Conservation (phyloP, 2,329 filamentous ascomycete species). For the Tolypocladium endophyticum region DNA sequence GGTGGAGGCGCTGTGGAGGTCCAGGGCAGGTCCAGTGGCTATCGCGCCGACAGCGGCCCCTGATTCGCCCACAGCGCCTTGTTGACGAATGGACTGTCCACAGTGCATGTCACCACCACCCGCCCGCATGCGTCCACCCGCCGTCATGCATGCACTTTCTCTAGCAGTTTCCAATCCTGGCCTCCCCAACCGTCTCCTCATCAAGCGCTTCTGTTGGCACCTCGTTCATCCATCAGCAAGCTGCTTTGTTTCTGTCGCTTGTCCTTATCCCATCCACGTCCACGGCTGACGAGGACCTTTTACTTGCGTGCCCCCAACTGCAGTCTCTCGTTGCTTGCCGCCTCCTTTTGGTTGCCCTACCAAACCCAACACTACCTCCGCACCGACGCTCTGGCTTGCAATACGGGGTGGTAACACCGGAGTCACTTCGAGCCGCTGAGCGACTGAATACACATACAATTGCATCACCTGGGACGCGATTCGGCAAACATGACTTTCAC, state of each 20-base stretch:
- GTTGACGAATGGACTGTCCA: background rate
- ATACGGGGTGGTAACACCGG: background rate
- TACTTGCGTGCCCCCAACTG: background rate
- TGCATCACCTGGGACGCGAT: background rate
- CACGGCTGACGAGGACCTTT: background rate
- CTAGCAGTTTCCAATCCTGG: background rate
- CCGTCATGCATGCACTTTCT: background rate
- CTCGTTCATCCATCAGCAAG: background rate
- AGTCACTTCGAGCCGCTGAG: background rate
- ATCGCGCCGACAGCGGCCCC: background rate
- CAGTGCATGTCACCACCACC: background rate
- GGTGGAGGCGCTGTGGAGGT: background rate
- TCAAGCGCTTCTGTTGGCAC: background rate
- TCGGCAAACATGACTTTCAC: conserved; percentile 39
- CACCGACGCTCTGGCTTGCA: background rate
- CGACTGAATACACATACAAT: background rate
- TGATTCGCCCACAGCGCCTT: background rate
- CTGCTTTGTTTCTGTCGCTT: background rate
- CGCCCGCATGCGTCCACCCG: background rate
- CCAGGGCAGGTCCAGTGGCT: background rate
- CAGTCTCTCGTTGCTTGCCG: background rate
- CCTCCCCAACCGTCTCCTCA: background rate
- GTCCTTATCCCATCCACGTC: background rate
- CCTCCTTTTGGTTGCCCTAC: background rate
- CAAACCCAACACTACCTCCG: background rate